phyloP scores from a whole-genome alignment of 2,329 filamentous ascomycete genomes.

The Penicillium griseofulvum region DNA sequence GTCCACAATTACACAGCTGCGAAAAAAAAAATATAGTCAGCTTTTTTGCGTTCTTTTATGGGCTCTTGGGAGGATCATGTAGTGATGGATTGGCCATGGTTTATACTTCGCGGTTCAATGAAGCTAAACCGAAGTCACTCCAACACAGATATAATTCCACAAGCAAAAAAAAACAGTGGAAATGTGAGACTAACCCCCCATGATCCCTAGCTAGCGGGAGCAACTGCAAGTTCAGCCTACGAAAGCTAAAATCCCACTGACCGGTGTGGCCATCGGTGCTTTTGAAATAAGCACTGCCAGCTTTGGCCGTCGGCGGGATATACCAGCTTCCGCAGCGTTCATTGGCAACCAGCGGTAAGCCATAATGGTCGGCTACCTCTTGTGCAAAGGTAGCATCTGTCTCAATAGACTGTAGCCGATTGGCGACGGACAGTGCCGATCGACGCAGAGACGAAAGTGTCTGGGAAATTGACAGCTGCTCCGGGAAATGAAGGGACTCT shows the following conservation, averaged over 20 bases:
- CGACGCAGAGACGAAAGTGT: constrained; percentile 71
- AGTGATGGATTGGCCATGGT: background rate
- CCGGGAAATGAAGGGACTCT: constrained; percentile 54
- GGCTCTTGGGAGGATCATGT: background rate
- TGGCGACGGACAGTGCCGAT: constrained; percentile 72
- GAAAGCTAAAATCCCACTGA: constrained; percentile 84
- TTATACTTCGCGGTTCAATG: background rate
- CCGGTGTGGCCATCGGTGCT: constrained; percentile 92
- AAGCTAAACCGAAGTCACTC: background rate
- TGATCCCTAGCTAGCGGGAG: constrained; percentile 63
- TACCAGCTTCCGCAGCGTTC: constrained; percentile 98
- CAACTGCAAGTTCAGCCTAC: constrained; percentile 81
- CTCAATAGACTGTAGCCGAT: constrained; percentile 76
- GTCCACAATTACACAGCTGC: constrained; percentile 73
- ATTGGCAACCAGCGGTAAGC: constrained; percentile 78
- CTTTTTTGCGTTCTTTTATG: constrained; percentile 4
- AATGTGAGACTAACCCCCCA: constrained; percentile 59
- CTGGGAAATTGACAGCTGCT: constrained; percentile 64
- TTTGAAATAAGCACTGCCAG: constrained; percentile 88
- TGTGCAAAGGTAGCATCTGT: constrained; percentile 73
- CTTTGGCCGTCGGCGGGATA: constrained; percentile 63
- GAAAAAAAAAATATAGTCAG: constrained; percentile 3
- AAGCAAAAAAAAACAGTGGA: background rate
- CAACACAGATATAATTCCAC: background rate
- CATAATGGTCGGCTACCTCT: constrained; percentile 50